Percentiles rank a stretch among this genome's conserved stretches.
phyloP scores from a whole-genome alignment of 164 flowering plant genomes.

The Protea cynaroides region DNA sequence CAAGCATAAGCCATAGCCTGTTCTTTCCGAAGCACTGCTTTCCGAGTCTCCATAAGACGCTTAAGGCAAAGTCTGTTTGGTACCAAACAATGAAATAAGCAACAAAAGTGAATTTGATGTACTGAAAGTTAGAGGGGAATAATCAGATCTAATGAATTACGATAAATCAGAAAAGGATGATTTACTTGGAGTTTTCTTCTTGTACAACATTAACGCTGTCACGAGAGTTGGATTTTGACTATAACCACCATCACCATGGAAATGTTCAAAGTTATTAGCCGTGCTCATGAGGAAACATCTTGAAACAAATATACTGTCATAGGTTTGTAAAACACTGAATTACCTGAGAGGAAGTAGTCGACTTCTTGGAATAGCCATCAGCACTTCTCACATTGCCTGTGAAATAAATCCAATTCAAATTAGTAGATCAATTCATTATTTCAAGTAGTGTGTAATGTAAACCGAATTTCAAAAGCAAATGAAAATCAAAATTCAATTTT shows the following conservation, averaged over 20 bases:
- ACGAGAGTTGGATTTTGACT: conserved; percentile 39
- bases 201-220: conserved; percentile 26
- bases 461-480: neutral
- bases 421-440: neutral
- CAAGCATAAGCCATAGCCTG: conserved; percentile 96
- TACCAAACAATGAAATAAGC: conserved; percentile 14
- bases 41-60: conserved; percentile 70
- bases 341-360: conserved; percentile 38
- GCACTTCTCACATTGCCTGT: conserved; percentile 23
- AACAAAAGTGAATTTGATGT: conserved; percentile 6
- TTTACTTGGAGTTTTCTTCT: conserved; percentile 82
- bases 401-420: conserved; percentile 1
- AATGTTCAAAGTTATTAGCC: conserved; percentile 1
- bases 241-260: conserved; percentile 11
- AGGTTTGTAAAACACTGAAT: neutral
- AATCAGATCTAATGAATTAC: conserved; percentile 7
- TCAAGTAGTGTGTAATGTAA: neutral
- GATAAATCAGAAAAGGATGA: conserved; percentile 2
- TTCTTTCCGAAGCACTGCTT: conserved; percentile 69
- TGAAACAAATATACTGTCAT: neutral
- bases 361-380: conserved; percentile 31
- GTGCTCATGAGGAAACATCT: conserved; percentile 7
- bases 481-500: neutral
- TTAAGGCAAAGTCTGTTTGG: conserved; percentile 59
- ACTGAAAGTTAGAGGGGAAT: conserved; percentile 1